These are phyloP conservation scores for Nannizzia gypsea DNA, from an alignment of 2,329 filamentous ascomycete species.

Conservation along the genomic window DNA sequence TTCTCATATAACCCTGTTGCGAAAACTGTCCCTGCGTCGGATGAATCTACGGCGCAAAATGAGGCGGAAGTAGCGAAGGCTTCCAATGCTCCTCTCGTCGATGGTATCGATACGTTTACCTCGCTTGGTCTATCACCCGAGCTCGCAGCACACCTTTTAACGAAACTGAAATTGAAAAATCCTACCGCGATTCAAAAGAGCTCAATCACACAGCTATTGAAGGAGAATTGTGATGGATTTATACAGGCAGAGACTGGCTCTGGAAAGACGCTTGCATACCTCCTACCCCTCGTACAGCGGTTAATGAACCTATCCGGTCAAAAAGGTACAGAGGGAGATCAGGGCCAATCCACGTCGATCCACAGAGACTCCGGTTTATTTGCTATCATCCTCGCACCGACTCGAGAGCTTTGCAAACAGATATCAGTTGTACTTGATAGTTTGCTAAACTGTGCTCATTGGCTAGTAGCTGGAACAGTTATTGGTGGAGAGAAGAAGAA, in stretches of 20 bases:
- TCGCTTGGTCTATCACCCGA: conserved; percentile 70
- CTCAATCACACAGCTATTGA: conserved; percentile 67
- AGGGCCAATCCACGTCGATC: conserved; percentile 41
- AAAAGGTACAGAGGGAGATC: conserved; percentile 30
- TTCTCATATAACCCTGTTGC: conserved; percentile 81
- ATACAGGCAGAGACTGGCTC: conserved; percentile 96
- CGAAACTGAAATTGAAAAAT: conserved; percentile 76
- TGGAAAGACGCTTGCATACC: conserved; percentile 92
- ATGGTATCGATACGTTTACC: conserved; percentile 75
- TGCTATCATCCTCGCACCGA: conserved; percentile 86
- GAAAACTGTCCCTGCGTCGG: conserved; percentile 35
- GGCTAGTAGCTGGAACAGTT: conserved; percentile 84
- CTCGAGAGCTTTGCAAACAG: conserved; percentile 86
- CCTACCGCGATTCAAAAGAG: conserved; percentile 93
- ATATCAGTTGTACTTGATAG: conserved; percentile 79
- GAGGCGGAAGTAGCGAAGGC: conserved; percentile 50
- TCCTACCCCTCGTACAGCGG: conserved; percentile 81
- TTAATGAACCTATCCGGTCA: conserved; percentile 61
- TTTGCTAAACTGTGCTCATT: conserved; percentile 76
- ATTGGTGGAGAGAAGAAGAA: conserved; percentile 62
- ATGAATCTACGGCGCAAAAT: conserved; percentile 27
- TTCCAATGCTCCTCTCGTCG: conserved; percentile 80
- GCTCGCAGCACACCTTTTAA: conserved; percentile 68
- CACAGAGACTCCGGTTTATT: conserved; percentile 82
- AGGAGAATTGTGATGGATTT: conserved; percentile 78